phyloP scores from a whole-genome alignment of 352 stramenopile species.

The Sclerospora graminicola region DNA sequence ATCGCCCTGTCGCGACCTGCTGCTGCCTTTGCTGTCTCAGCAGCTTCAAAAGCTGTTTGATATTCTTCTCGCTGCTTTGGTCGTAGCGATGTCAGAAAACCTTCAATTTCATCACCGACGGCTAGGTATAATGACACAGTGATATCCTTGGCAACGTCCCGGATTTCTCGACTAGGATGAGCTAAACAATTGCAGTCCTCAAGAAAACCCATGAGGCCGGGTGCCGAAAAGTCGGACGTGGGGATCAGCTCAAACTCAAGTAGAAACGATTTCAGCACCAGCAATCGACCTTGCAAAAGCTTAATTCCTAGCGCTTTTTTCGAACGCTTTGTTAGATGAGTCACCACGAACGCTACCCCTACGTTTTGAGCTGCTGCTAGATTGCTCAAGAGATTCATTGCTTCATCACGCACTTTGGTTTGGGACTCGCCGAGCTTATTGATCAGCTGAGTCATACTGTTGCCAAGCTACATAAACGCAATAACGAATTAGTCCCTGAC shows the following conservation, averaged over 20 bases:
- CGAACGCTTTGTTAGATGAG: slow-evolving; percentile 52
- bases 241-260: slow-evolving; percentile 38
- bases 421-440: slow-evolving; percentile 71
- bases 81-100: slow-evolving; percentile 67
- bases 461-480: slow-evolving; percentile 36
- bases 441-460: slow-evolving; percentile 67
- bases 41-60: slow-evolving; percentile 73
- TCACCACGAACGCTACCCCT: slow-evolving; percentile 47
- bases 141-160: slow-evolving; percentile 83
- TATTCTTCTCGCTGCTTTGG: slow-evolving; percentile 90
- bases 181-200: slow-evolving; percentile 78
- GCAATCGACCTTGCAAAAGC: slow-evolving; percentile 48
- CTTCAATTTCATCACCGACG: slow-evolving; percentile 48
- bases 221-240: slow-evolving; percentile 39
- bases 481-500: background rate
- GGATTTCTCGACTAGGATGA: slow-evolving; percentile 83
- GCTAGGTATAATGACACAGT: slow-evolving; percentile 65
- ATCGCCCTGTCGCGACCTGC: slow-evolving; percentile 1
- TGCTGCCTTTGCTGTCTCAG: slow-evolving; percentile 29
- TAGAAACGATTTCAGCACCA: slow-evolving; percentile 52
- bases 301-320: slow-evolving; percentile 74
- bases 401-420: slow-evolving; percentile 65
- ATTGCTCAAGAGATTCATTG: slow-evolving; percentile 24
- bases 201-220: slow-evolving; percentile 66
- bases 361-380: slow-evolving; percentile 56